phyloP scores from a whole-genome alignment of 2,329 filamentous ascomycete genomes.

The Coniochaeta sp. region DNA sequence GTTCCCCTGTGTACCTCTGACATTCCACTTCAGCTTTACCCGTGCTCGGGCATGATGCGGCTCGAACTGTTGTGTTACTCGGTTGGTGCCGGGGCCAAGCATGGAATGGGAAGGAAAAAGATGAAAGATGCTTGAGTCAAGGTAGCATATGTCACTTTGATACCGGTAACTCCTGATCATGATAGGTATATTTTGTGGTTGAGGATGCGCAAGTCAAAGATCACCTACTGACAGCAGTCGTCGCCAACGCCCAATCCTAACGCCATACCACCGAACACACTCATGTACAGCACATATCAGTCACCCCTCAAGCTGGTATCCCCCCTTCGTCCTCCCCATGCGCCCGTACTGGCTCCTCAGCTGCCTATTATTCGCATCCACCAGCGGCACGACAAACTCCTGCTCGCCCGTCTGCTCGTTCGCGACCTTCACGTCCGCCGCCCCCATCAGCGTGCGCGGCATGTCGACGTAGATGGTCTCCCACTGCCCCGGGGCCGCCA shows the following conservation, averaged over 20 bases:
- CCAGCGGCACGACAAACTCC: slow-evolving; percentile 25
- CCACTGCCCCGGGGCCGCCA: slow-evolving; percentile 33
- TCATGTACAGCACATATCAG: not conserved
- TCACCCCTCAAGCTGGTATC: not conserved
- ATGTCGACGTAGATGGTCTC: slow-evolving; percentile 45
- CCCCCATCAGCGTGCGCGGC: slow-evolving; percentile 27
- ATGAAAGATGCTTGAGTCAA: no score
- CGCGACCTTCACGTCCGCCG: slow-evolving; percentile 12
- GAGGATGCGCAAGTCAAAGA: no score
- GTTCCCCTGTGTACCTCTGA: no score
- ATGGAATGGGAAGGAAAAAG: no score
- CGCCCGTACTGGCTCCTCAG: slow-evolving; percentile 27
- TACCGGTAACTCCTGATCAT: no score
- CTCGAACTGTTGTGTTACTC: no score
- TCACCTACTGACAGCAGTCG: no score
- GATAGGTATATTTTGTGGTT: no score
- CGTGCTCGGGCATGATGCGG: no score
- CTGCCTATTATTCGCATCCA: slow-evolving; percentile 20
- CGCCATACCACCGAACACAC: not conserved
- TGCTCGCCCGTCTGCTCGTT: slow-evolving; percentile 14
- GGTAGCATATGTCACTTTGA: no score
- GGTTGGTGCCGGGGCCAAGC: no score
- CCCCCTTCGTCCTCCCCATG: slow-evolving; percentile 11
- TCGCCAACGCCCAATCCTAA: not conserved
- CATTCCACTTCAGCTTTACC: no score